A percentile compares a stretch with the other conserved stretches of the same genome.
phyloP scores from a whole-genome alignment of 1,139 yeast genomes.

The Wickerhamiella pararugosa region DNA sequence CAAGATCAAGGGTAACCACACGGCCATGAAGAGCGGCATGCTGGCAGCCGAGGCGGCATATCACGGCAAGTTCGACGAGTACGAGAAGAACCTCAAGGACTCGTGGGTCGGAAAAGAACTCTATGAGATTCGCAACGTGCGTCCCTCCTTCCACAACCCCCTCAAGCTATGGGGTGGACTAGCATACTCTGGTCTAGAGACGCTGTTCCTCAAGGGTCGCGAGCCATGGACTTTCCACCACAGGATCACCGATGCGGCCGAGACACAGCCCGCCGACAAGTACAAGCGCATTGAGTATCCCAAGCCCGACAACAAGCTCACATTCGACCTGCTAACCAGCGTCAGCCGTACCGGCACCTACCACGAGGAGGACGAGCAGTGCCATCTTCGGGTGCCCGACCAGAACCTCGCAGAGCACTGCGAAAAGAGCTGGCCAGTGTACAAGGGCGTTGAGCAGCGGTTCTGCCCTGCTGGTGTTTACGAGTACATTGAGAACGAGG shows the following conservation, averaged over 20 bases:
- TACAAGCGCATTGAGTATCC: conserved; percentile 70
- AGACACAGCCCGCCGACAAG: conserved; percentile 51
- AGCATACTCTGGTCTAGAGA: conserved; percentile 70
- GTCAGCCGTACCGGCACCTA: conserved; percentile 92
- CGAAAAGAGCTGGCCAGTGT: conserved; percentile 51
- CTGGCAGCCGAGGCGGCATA: conserved; percentile 81
- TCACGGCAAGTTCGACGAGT: conserved; percentile 35
- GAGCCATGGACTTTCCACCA: conserved; percentile 82
- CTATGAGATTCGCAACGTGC: conserved; percentile 65
- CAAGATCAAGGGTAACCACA: conserved; percentile 94
- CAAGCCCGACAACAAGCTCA: conserved; percentile 79
- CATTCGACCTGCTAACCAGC: conserved; percentile 82
- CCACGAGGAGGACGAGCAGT: conserved; percentile 87
- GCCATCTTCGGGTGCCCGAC: conserved; percentile 64
- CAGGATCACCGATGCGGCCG: conserved; percentile 52
- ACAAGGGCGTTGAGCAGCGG: conserved; percentile 72
- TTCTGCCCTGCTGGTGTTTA: conserved; percentile 99
- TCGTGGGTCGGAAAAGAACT: conserved; percentile 86
- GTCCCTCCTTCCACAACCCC: conserved; percentile 73
- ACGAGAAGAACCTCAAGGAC: conserved; percentile 46
- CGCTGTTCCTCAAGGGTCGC: conserved; percentile 58
- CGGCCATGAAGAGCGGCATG: conserved; percentile 91
- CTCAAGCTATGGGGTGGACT: conserved; percentile 70
- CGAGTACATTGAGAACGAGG: conserved; percentile 67
- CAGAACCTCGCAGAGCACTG: conserved; percentile 62